phyloP scores from a whole-genome alignment of 257 asterid genomes.

The Solanum sitiens region DNA sequence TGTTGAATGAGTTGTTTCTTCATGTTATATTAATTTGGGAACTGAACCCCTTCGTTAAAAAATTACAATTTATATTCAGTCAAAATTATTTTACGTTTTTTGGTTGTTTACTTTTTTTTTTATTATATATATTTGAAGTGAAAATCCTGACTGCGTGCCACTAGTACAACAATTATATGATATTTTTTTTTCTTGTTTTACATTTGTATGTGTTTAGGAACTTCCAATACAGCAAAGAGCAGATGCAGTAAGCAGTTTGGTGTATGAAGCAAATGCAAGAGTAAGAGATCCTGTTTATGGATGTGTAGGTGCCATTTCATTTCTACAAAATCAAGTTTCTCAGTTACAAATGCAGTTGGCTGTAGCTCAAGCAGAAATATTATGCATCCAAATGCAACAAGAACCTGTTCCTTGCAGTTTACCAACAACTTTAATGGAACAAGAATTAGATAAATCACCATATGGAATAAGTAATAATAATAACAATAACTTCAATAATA shows the following conservation, averaged over 20 bases:
- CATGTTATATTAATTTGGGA: not conserved
- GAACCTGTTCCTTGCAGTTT: conserved; percentile 8
- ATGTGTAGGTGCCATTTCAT: conserved; percentile 83
- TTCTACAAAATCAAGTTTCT: conserved; percentile 67
- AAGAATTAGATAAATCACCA: conserved; percentile 38
- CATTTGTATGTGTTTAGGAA: conserved; percentile 27
- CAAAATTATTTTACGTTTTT: not conserved
- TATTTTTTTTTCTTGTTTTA: not conserved
- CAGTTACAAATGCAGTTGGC: conserved; percentile 83
- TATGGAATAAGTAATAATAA: conserved; percentile 13
- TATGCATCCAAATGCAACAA: conserved; percentile 83
- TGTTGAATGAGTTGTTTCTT: not conserved
- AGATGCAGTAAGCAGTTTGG: conserved; percentile 86
- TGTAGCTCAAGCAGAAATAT: conserved; percentile 76
- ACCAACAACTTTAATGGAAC: conserved; percentile 11
- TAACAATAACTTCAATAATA: conserved; percentile 29
- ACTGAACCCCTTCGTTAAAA: not conserved
- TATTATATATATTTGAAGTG: not conserved
- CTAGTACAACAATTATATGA: not conserved
- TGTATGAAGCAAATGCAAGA: conserved; percentile 80
- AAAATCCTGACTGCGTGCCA: not conserved
- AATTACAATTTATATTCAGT: not conserved
- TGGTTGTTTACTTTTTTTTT: not conserved
- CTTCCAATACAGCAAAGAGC: conserved; percentile 64
- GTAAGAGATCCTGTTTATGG: conserved; percentile 85